phyloP scores from a whole-genome alignment of 768 basidiomycete species.

The Mycena galericulata region DNA sequence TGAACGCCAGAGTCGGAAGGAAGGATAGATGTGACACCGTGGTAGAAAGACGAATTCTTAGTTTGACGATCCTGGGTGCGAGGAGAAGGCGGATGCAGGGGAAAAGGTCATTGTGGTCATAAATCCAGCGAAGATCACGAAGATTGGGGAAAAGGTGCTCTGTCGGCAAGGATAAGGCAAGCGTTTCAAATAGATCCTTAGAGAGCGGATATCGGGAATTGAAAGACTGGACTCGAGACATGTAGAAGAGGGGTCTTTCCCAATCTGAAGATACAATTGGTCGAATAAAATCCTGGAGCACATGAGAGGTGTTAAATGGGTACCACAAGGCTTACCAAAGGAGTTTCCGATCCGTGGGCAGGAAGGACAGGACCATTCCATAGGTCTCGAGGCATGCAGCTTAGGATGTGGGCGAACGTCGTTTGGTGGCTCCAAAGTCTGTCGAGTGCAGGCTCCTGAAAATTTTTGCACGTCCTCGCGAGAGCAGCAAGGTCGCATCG shows the following conservation, averaged over 20 bases:
- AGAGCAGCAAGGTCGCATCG: not conserved
- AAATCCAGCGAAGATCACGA: not conserved
- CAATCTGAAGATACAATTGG: not conserved
- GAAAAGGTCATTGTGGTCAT: too few species aligned
- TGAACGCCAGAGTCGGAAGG: not conserved
- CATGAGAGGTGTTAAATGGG: too few species aligned
- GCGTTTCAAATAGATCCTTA: not conserved
- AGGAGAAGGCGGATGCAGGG: too few species aligned
- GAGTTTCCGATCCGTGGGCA: too few species aligned
- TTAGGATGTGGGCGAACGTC: not conserved
- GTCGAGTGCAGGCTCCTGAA: not conserved
- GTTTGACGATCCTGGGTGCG: too few species aligned
- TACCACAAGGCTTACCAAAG: too few species aligned
- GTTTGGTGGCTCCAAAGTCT: conserved; percentile 1
- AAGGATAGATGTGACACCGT: not conserved
- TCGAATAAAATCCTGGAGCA: not conserved
- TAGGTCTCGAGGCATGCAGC: not conserved
- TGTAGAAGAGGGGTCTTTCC: not conserved
- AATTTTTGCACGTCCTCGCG: not conserved
- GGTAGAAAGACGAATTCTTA: too few species aligned
- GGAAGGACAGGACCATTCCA: too few species aligned
- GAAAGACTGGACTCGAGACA: not conserved
- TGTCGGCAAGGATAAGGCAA: not conserved
- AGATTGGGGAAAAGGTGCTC: not conserved
- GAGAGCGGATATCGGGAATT: not conserved